Conservation (phyloP, 148 eudicot genomes). For the Camellia japonica region DNA sequence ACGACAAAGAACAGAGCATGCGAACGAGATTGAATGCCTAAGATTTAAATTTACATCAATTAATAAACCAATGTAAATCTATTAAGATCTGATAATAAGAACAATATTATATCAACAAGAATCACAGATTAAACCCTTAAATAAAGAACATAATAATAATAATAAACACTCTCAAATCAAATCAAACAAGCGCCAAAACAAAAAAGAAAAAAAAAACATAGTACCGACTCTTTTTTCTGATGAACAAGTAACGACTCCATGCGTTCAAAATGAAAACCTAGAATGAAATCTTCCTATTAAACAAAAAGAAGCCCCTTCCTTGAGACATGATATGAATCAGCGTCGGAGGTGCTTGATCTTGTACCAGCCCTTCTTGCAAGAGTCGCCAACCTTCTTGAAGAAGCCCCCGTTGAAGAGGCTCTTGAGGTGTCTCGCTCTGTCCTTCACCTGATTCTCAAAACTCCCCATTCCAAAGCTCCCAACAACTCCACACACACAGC, state of each 20-base stretch:
- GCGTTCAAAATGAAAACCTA: not conserved
- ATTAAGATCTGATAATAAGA: not conserved
- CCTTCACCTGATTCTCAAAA: slow-evolving; percentile 66
- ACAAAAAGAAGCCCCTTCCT: not conserved
- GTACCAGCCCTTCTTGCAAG: slow-evolving; percentile 68
- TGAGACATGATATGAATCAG: not conserved
- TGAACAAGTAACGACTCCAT: too few species aligned
- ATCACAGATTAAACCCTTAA: not conserved
- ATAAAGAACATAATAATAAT: not conserved
- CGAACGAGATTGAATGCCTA: too few species aligned
- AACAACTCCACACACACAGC: too few species aligned
- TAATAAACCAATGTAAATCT: not conserved
- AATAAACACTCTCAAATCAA: not conserved
- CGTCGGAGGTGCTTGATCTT: slow-evolving; percentile 46
- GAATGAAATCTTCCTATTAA: not conserved
- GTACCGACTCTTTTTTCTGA: not conserved
- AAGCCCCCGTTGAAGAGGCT: slow-evolving; percentile 46
- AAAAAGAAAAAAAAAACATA: not conserved
- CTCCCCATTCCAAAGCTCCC: slow-evolving; percentile 20
- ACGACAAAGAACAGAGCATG: too few species aligned
- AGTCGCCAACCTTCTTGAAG: slow-evolving; percentile 43
- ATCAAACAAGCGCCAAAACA: not conserved
- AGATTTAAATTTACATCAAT: too few species aligned
- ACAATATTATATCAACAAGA: not conserved
- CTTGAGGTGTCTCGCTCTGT: slow-evolving; percentile 51